These are phyloP conservation scores for Neohortaea acidophila DNA, from an alignment of 495 filamentous ascomycete genomes.

Conservation along the genomic window DNA sequence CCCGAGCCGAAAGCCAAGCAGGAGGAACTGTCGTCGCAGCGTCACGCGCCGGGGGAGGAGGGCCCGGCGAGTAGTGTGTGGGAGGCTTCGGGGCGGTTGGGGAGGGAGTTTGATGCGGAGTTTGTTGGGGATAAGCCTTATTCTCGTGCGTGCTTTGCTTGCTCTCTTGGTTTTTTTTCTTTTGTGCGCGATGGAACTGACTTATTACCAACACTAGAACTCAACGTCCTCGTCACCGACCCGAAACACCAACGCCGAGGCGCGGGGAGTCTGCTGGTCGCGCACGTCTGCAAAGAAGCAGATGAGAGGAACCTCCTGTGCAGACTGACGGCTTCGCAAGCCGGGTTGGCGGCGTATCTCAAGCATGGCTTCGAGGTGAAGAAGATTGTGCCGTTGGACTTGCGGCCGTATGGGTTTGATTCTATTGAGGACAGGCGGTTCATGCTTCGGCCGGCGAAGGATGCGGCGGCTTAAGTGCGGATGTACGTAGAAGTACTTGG, in stretches of 20 bases:
- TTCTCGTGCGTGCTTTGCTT: background rate
- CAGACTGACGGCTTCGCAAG: background rate
- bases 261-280: slow-evolving; percentile 12
- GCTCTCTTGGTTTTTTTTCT: background rate
- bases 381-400: background rate
- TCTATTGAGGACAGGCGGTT: slow-evolving; percentile 4
- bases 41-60: background rate
- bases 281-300: slow-evolving; percentile 4
- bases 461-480: too few species aligned
- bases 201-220: slow-evolving; percentile 1
- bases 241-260: slow-evolving; percentile 16
- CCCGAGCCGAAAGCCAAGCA: background rate
- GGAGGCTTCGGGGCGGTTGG: background rate
- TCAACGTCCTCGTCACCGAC: slow-evolving; percentile 8
- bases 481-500: too few species aligned
- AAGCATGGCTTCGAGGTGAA: slow-evolving; percentile 8
- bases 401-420: slow-evolving; percentile 10
- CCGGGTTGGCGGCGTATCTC: slow-evolving; percentile 1
- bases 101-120: background rate
- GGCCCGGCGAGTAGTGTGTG: background rate
- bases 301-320: slow-evolving; percentile 1
- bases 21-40: background rate
- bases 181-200: background rate
- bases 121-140: slow-evolving; percentile 3
- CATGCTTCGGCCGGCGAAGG: slow-evolving; percentile 5